These are phyloP conservation scores for Corynespora cassiicola DNA, from an alignment of 2,329 filamentous ascomycete species.

Conservation along the genomic window DNA sequence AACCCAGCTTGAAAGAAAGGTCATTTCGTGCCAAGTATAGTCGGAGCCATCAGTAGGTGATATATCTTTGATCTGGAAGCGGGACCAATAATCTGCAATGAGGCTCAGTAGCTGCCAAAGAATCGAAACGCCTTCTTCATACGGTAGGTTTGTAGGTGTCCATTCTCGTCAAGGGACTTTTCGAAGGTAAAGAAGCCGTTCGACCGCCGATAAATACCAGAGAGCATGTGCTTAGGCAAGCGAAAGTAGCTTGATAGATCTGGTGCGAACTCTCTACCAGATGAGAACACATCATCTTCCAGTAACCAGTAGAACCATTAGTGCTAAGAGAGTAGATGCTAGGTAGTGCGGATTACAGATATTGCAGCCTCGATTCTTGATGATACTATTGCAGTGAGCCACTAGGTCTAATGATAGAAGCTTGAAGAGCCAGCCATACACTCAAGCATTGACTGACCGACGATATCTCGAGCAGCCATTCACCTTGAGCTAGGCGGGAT, in stretches of 20 bases:
- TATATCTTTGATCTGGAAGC: constrained; percentile 16
- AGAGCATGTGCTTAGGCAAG: constrained; percentile 2
- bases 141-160: constrained; percentile 1
- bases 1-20: constrained; percentile 18
- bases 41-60: neutral
- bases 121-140: neutral
- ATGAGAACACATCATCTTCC: too few relatives aligned
- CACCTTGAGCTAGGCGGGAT: too few relatives aligned
- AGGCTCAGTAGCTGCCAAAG: neutral
- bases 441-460: too few relatives aligned
- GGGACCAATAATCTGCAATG: constrained; percentile 17
- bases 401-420: neutral
- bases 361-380: too few relatives aligned
- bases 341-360: too few relatives aligned
- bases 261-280: too few relatives aligned
- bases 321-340: too few relatives aligned
- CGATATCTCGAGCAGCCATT: too few relatives aligned
- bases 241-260: constrained; percentile 1
- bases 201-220: constrained; percentile 3
- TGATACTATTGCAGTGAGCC: neutral
- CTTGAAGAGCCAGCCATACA: neutral
- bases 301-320: too few relatives aligned
- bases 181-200: constrained; percentile 5
- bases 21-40: constrained; percentile 26
- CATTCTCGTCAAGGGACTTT: constrained; percentile 2